Base-by-base conservation (phyloP, 2,329 filamentous ascomycete genomes). In the Neoscytalidium dimidiatum region DNA sequence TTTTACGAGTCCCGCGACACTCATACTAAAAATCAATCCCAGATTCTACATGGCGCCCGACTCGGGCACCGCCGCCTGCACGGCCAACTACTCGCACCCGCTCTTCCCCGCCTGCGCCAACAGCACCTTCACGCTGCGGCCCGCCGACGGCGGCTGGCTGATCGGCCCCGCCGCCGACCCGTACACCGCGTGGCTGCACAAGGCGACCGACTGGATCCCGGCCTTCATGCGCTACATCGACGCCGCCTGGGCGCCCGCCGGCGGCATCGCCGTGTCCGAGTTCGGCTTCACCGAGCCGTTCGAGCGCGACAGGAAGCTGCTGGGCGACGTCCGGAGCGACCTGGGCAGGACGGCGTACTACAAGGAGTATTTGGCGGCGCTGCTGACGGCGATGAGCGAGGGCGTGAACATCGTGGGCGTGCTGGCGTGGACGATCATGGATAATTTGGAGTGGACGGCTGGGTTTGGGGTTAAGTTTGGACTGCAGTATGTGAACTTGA, bases 281-380 rank as follows among this genome's bases (percentile, higher is more conserved):
- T 78, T 78, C 52, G 76, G 77, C 17, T 77, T 79, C 66, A 68
- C 69, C 2, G 77, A 78, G 66, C 76, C 75, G 2, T 74, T 71
- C 51, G 77, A 78, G 66, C 68, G 53, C 7, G 65, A 69, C 17
- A 73, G 73, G 63, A 73, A 69, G n/a, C 61, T 72, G 26, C 69
- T 74, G 17, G 64, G 67, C 8, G 69, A 73, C 29, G 75, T 77
- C 41, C 66, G 73, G 1, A 71, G 67, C 23, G 76, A 78, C 65
- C 69, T 72, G 8, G 66, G 72, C 8, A 71, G 75, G 17, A 69
- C 66, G 1, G 52, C 64, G 3, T 78, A 78, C 66, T 77, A 75
- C 64, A 62, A 67, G 9, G 72, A 72, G 28, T 79, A 77, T 66
- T 68, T 78, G 48, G 58, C 72, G 28, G 75, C 68, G 8, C 73